phyloP scores from a whole-genome alignment of 75 land plant genomes.

The Cupressus sempervirens region DNA sequence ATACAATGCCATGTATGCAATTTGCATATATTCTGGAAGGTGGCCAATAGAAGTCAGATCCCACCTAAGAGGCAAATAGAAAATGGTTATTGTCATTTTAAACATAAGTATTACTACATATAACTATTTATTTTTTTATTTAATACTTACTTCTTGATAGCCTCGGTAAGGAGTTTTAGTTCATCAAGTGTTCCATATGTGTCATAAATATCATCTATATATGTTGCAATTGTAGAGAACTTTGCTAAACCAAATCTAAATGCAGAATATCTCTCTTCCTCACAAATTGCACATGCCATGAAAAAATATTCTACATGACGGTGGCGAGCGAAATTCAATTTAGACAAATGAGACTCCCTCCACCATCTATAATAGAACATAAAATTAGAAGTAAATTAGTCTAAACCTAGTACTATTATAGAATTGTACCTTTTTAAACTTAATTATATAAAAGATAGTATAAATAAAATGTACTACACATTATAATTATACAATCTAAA shows the following conservation, averaged over 20 bases:
- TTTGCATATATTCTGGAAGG: not conserved
- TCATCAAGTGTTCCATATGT: not conserved
- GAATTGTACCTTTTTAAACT: too few species aligned
- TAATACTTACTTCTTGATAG: not conserved
- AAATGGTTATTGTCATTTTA: not conserved
- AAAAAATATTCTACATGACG: not conserved
- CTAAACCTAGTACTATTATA: not conserved
- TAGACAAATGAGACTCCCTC: not conserved
- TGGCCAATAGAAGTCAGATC: not conserved
- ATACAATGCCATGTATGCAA: not conserved
- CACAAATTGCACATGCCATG: not conserved
- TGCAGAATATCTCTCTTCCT: not conserved
- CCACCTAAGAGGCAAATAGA: not conserved
- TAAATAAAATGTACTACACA: too few species aligned
- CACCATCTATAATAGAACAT: not conserved
- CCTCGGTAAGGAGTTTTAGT: not conserved
- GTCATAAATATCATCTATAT: not conserved
- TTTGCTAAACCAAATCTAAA: not conserved
- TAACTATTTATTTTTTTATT: not conserved
- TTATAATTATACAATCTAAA: not conserved
- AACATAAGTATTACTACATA: not conserved
- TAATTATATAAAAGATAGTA: too few species aligned
- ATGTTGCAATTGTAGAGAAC: not conserved
- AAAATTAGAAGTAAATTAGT: not conserved
- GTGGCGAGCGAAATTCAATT: not conserved